Evolutionary conservation across 345 rosid genomes (phyloP).

Genomic region (Carallia pectinifolia): DNA sequence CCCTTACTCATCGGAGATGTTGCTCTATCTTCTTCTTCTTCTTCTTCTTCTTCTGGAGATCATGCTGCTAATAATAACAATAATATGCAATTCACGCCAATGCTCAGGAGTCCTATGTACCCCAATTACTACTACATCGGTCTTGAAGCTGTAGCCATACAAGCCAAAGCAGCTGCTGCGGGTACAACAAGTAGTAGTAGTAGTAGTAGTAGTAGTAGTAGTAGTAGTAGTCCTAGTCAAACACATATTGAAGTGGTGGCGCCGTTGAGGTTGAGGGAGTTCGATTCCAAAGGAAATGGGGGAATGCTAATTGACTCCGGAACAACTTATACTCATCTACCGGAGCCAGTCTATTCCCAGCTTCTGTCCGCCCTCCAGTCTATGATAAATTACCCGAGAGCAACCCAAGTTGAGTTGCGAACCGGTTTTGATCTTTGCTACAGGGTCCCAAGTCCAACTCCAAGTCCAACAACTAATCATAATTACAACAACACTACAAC

Average conservation of each 20-base stretch:
- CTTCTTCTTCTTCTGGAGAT: no score
- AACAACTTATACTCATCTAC: constrained; percentile 81
- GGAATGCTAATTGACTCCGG: constrained; percentile 86
- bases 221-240: no score
- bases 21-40: constrained; percentile 34
- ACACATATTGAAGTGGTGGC: constrained; percentile 10
- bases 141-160: constrained; percentile 50
- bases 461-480: not conserved
- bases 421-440: constrained; percentile 83
- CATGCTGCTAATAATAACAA: not conserved
- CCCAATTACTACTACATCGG: constrained; percentile 79
- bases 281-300: constrained; percentile 76
- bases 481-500: constrained; percentile 7
- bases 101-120: constrained; percentile 56
- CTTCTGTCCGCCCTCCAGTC: constrained; percentile 51
- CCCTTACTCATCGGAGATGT: constrained; percentile 62
- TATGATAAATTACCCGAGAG: constrained; percentile 53
- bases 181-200: constrained; percentile 7
- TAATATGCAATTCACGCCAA: constrained; percentile 65
- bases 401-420: constrained; percentile 46
- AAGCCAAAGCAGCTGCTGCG: constrained; percentile 34
- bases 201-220: no score
- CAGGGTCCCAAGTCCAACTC: constrained; percentile 35
- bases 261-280: constrained; percentile 53
- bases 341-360: constrained; percentile 61